These are phyloP conservation scores for Mesembryanthemum crystallinum DNA, from an alignment of 148 eudicot species.

Conservation along the genomic window DNA sequence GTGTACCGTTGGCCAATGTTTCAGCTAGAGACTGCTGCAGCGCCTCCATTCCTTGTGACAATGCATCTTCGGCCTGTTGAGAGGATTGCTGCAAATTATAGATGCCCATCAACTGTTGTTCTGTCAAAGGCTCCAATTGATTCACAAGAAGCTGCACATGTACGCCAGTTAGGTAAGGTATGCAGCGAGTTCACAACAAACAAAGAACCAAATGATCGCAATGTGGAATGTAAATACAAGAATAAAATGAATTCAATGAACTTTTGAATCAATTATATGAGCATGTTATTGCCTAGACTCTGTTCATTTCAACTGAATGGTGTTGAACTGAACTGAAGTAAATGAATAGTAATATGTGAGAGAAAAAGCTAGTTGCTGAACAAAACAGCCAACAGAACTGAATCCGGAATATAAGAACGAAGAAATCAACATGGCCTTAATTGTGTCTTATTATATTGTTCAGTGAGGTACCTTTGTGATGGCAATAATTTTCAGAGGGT, in stretches of 20 bases:
- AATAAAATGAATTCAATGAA: too few relatives aligned
- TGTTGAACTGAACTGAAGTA: too few relatives aligned
- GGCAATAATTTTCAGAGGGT: not conserved
- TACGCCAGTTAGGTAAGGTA: not conserved
- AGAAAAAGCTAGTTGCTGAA: too few relatives aligned
- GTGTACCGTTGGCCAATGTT: slow-evolving; percentile 69
- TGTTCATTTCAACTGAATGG: too few relatives aligned
- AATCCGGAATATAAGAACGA: too few relatives aligned
- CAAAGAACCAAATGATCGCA: not conserved
- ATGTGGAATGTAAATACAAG: not conserved
- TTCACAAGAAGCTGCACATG: slow-evolving; percentile 68
- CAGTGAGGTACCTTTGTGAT: not conserved
- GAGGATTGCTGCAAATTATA: slow-evolving; percentile 83
- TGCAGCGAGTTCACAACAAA: not conserved
- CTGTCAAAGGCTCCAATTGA: slow-evolving; percentile 91
- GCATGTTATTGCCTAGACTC: too few relatives aligned
- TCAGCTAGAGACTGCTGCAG: slow-evolving; percentile 87
- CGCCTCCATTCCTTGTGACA: slow-evolving; percentile 97
- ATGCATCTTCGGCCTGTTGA: slow-evolving; percentile 93
- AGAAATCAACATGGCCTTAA: too few relatives aligned
- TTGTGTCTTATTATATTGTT: not conserved
- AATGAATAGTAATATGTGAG: too few relatives aligned
- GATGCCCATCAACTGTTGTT: slow-evolving; percentile 72
- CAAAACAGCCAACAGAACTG: too few relatives aligned
- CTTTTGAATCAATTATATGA: too few relatives aligned